Evolutionary conservation across 2,329 filamentous ascomycete species (phyloP).

Genomic region (Alternaria panax): DNA sequence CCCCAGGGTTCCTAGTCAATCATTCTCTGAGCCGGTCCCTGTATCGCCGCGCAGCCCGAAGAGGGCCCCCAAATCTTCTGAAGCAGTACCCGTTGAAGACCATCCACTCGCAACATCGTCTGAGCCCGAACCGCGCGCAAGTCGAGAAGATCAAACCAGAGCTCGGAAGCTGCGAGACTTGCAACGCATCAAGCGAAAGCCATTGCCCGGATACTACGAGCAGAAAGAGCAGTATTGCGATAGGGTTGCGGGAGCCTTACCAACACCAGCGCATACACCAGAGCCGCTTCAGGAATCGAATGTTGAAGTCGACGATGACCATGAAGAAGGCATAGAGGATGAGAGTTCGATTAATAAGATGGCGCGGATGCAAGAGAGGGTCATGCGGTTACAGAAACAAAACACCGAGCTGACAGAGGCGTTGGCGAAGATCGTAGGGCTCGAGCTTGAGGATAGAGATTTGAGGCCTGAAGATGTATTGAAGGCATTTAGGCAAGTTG

Average conservation of each 20-base stretch:
- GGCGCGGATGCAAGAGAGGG: constrained; percentile 26
- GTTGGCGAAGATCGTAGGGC: constrained; percentile 35
- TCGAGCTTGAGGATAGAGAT: constrained; percentile 32
- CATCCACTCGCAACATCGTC: constrained; percentile 31
- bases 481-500: constrained; percentile 17
- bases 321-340: constrained; percentile 19
- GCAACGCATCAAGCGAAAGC: constrained; percentile 32
- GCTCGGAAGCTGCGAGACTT: constrained; percentile 30
- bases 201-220: constrained; percentile 10
- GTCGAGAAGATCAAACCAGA: constrained; percentile 8
- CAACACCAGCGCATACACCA: constrained; percentile 25
- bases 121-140: constrained; percentile 33
- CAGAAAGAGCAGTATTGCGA: constrained; percentile 16
- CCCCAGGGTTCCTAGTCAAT: constrained; percentile 14
- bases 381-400: constrained; percentile 32
- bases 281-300: constrained; percentile 15
- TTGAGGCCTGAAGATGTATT: constrained; percentile 29
- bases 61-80: constrained; percentile 22
- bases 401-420: constrained; percentile 37
- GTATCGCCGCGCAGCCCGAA: constrained; percentile 25
- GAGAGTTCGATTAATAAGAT: constrained; percentile 21
- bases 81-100: constrained; percentile 27
- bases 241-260: constrained; percentile 16
- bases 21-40: constrained; percentile 22
- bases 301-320: constrained; percentile 4